Evolutionary conservation across 768 basidiomycete species (phyloP), one percentile per base, ranked within the genome.

Genomic region (Leccinum pellstonianum): DNA sequence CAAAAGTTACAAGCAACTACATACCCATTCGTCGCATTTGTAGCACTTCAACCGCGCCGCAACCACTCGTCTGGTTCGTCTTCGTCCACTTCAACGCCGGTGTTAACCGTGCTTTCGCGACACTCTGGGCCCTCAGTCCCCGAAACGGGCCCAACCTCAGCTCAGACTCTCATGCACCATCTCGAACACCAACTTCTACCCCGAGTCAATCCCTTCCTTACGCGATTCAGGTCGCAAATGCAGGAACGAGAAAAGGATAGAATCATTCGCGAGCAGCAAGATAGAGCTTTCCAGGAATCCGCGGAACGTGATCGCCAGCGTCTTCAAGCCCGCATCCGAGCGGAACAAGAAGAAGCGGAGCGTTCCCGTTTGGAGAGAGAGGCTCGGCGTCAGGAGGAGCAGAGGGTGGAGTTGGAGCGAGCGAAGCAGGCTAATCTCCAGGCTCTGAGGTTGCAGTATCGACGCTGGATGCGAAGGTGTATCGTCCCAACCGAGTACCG

Each of bases 1-100:
- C 83, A 88, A 68, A 91, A 90, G 70, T 77, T 98, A 1, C 86
- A 91, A 68, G 88, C 88, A 3, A 94, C 95, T 1, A 93, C 95
- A 0, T 97, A 90, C 67, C 97, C 96, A 0, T 95, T 95, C 62
- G 80, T 99, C 52, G 91, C 92, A 1, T 99, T 98, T 73, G 73
- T 97, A 52, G 88, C 95, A 1, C 83, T 97, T 52, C 92, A 98
- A 69, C 87, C 92, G 0, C 83, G 83, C 17, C 83, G 84, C 31
- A 78, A 73, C 21, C 71, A 68, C 46, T 64, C 67, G 4, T 66
- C 78, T 5, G 57, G 35, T 19, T 72, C 75, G 23, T 73, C 79
- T 0, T 68, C 77, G 5, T 66, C 77, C 5, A 68, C 69, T 3
- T 63, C 79, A 5, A 62, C 76, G 0, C 82, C 90, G 0, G 74